Base-by-base conservation (phyloP, 495 filamentous ascomycete species). In the Patellaria atrata region DNA sequence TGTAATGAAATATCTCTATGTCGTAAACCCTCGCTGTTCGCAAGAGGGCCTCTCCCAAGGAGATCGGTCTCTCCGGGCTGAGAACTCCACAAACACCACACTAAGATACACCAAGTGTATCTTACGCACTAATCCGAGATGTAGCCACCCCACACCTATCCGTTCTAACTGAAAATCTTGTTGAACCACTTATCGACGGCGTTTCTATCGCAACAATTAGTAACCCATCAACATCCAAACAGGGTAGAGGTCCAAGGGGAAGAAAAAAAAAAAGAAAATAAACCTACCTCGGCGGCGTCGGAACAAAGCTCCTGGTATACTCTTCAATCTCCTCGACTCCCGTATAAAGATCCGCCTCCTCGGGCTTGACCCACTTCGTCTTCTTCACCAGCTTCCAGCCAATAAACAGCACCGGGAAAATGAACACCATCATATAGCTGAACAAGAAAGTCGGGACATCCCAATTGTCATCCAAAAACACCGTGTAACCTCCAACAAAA, bases 381-480 rank as follows among this genome's bases (percentile, higher is more conserved):
- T 59, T 65, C 38, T 81, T 75, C 28, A 73, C 30, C 15, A 81
- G 1, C 50, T 89, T 89, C 72, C 75, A 89, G 13, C 63, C 61
- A 21, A 83, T 22, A 36, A 68, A 85, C 0, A 87, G 56, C 1
- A 78, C 35, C 0, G 79, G 78, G 38, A 71, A 74, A 13, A 80
- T 50, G 4, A 58, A 63, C 19, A 82, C 70, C 71, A 80, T 81
- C 8, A 70, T 70, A 45, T 81, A 73, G 12, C 48, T 49, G 55
- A 85, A 85, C 19, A 86, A 55, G 43, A 89, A 86, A 0, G 68
- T 78, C 1, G 79, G 62, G 8, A 86, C 44, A 30, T 76, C 63
- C 80, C 81, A 86, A 1, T 70, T 61, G 1, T 73, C 77, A 0
- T 71, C 70, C 25, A 84, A 48, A 46, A 89, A 89, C 8, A 84